Percentiles rank a stretch among this genome's conserved stretches.
These are phyloP conservation scores for Colletotrichum melonis DNA, from an alignment of 2,329 filamentous ascomycete genomes.

Conservation along the genomic window DNA sequence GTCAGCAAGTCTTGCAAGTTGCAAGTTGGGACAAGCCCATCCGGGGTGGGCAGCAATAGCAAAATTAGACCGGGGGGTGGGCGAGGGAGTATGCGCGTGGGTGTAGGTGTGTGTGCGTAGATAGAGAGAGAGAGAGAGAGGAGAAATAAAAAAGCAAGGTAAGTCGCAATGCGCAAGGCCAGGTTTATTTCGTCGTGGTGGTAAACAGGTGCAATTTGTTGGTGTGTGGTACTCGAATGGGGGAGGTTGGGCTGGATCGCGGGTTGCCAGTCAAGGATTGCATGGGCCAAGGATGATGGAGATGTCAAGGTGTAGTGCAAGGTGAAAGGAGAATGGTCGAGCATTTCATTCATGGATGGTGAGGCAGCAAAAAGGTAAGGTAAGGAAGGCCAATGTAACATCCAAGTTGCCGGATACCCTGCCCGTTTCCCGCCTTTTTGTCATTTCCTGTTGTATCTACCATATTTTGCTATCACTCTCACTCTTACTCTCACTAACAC, in stretches of 20 bases:
- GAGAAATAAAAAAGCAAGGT: neutral
- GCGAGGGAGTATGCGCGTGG: no score
- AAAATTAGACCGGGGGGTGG: neutral
- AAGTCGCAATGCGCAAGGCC: neutral
- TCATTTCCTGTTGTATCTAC: neutral
- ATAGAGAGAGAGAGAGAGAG: neutral
- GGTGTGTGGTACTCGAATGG: slow-evolving; percentile 1
- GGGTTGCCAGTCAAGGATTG: neutral
- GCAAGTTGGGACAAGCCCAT: neutral
- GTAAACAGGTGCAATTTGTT: neutral
- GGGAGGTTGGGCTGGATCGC: slow-evolving; percentile 31
- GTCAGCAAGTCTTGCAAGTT: slow-evolving; percentile 11
- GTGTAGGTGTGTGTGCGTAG: no score
- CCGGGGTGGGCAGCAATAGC: neutral
- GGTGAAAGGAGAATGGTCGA: no score
- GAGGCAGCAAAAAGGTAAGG: neutral
- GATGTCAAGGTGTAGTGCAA: no score
- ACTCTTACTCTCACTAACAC: neutral
- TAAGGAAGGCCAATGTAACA: slow-evolving; percentile 6
- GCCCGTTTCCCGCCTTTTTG: slow-evolving; percentile 35
- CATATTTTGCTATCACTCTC: neutral
- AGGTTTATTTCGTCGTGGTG: neutral
- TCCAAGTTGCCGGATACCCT: slow-evolving; percentile 30
- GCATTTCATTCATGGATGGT: neutral
- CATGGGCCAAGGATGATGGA: slow-evolving; percentile 7